These are phyloP conservation scores for Melampsora larici-populina DNA, from an alignment of 1,284 basidiomycete genomes.

Conservation along the genomic window DNA sequence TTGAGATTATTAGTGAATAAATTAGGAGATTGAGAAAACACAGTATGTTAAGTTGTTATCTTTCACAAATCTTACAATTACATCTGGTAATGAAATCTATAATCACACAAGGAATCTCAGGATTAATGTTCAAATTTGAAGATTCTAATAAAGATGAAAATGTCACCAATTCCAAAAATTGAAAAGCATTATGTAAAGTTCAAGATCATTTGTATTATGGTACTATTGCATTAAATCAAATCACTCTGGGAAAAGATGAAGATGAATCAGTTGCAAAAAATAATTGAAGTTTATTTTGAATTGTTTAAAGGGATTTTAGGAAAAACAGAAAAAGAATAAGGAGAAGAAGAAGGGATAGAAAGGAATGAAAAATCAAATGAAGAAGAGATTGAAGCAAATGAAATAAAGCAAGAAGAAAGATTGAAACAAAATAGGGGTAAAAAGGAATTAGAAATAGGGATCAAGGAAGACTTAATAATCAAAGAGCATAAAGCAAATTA, in stretches of 20 bases:
- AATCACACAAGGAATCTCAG: constrained; percentile 79
- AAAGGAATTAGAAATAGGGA: constrained; percentile 51
- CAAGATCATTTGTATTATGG: constrained; percentile 81
- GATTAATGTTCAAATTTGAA: constrained; percentile 65
- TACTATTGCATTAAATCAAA: constrained; percentile 89
- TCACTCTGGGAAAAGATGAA: constrained; percentile 71
- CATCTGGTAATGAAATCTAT: constrained; percentile 94
- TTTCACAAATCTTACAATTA: constrained; percentile 80
- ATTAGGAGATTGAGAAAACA: constrained; percentile 86
- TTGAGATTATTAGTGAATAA: constrained; percentile 91
- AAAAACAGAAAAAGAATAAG: constrained; percentile 52
- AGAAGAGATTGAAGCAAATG: constrained; percentile 50
- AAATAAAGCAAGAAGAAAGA: constrained; percentile 43
- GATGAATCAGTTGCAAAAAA: constrained; percentile 69
- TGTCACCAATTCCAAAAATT: no score
- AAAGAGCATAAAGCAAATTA: constrained; percentile 79
- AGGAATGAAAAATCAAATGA: constrained; percentile 52
- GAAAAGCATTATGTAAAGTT: neutral
- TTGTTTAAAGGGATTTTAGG: constrained; percentile 85
- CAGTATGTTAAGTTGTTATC: constrained; percentile 81
- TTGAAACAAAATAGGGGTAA: constrained; percentile 15
- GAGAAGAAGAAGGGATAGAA: constrained; percentile 52
- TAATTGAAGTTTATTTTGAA: constrained; percentile 92
- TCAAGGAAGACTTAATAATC: constrained; percentile 63
- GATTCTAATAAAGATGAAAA: constrained; percentile 55